phyloP scores from a whole-genome alignment of 352 stramenopile species.

The Pythium dissimile region DNA sequence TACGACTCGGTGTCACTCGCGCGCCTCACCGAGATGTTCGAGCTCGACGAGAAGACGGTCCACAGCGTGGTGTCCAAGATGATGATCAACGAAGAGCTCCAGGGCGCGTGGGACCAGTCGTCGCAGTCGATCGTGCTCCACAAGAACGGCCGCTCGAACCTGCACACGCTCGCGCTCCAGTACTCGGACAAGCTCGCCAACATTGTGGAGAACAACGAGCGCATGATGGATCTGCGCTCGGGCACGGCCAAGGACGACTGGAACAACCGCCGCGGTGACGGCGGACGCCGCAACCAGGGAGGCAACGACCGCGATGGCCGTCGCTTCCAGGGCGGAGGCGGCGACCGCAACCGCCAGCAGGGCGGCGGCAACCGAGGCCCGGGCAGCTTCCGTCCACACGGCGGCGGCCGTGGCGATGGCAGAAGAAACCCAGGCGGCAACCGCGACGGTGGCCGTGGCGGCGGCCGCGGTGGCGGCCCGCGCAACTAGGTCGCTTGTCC shows the following conservation, averaged over 20 bases:
- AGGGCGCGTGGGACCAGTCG: conserved; percentile 96
- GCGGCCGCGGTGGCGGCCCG: conserved; percentile 36
- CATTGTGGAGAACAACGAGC: conserved; percentile 90
- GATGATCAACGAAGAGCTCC: conserved; percentile 98
- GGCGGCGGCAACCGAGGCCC: conserved; percentile 25
- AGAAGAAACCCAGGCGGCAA: conserved; percentile 29
- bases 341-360: conserved; percentile 30
- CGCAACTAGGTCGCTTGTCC: conserved; percentile 18
- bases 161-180: conserved; percentile 95
- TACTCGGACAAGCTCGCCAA: conserved; percentile 93
- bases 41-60: conserved; percentile 94
- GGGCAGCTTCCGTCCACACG: conserved; percentile 43
- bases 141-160: conserved; percentile 90
- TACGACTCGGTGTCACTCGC: conserved; percentile 96
- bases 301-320: conserved; percentile 27
- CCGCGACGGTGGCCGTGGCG: conserved; percentile 32
- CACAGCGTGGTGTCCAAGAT: conserved; percentile 99
- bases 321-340: conserved; percentile 33
- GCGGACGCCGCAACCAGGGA: conserved; percentile 28
- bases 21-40: conserved; percentile 97
- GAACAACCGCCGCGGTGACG: conserved; percentile 46
- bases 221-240: conserved; percentile 82
- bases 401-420: conserved; percentile 29
- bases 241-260: conserved; percentile 66
- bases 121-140: conserved; percentile 96